These are phyloP conservation scores for Aspergillus cavernicola DNA, from an alignment of 495 filamentous ascomycete genomes.

Conservation along the genomic window DNA sequence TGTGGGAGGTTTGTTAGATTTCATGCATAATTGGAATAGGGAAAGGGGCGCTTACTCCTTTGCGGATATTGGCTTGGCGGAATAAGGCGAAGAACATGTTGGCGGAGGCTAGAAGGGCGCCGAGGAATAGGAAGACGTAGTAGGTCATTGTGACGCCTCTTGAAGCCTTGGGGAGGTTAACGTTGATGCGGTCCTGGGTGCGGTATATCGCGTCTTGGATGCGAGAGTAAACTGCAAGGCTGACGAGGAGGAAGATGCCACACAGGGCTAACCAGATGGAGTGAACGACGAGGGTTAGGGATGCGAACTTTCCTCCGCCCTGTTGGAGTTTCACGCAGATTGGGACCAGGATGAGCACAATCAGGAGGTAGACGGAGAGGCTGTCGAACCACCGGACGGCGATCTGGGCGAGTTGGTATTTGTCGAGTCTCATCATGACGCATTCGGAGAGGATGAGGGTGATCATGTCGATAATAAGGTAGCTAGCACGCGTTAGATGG, in stretches of 20 bases:
- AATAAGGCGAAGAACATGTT: slow-evolving; percentile 11
- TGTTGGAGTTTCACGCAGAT: slow-evolving; percentile 17
- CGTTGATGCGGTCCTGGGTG: neutral
- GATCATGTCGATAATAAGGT: slow-evolving; percentile 9
- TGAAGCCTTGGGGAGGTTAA: neutral
- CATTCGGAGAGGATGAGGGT: slow-evolving; percentile 12
- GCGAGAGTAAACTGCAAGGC: slow-evolving; percentile 5
- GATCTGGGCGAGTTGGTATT: neutral
- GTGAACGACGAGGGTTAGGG: slow-evolving; percentile 10
- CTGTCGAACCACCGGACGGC: slow-evolving; percentile 9
- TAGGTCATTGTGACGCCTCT: slow-evolving; percentile 1
- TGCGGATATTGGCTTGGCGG: slow-evolving; percentile 1
- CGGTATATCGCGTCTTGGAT: neutral
- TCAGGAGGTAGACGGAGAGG: neutral
- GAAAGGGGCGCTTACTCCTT: slow-evolving; percentile 10
- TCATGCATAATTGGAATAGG: neutral
- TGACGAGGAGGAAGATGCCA: slow-evolving; percentile 11
- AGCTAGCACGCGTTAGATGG: neutral
- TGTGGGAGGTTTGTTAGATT: neutral
- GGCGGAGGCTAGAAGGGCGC: slow-evolving; percentile 6
- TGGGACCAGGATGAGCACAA: slow-evolving; percentile 15
- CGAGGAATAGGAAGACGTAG: slow-evolving; percentile 15
- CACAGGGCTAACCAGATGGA: slow-evolving; percentile 1
- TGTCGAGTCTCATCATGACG: neutral
- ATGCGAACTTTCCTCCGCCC: neutral